Base-by-base conservation (phyloP, 2,329 filamentous ascomycete genomes). In the Alternaria sp. region DNA sequence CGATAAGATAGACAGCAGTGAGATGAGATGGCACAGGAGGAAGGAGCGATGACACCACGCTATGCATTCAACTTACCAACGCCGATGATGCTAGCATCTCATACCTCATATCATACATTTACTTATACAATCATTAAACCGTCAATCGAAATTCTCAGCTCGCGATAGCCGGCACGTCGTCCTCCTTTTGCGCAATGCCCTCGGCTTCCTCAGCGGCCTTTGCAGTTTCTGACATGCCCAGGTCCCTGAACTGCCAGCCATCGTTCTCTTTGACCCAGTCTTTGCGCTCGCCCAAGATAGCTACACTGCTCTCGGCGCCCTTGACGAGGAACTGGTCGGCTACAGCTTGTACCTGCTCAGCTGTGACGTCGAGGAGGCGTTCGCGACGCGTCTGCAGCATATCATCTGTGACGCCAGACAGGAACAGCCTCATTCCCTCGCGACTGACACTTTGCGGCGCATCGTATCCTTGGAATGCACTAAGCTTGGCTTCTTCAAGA, bases 401-500 rank as follows among this genome's bases (percentile, higher is more conserved):
- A 72, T 93, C 91, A 63, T 96, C 88, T 1, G 91, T 93, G 36
- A 99, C 86, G 12, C 93, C 93, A 28, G 89, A 91, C 74, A 97
- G 83, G 81, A 99, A 99, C 57, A 90, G 86, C 46, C 88, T 86
- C 89, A 97, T 92, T 36, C 95, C 96, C 79, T 98, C 95, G 54
- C 91, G 86, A 77, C 91, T 96, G 21, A 98, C 93, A 43, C 92
- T 91, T 71, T 90, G 87, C 1, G 96, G 96, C 11, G 95, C 95
- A 80, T 99, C 96, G 10, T 97, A 88, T 36, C 88, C 85, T 80
- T 99, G 94, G 85, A 99, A 99, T 12, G 97, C 91, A 26, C 92
- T 93, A 43, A 99, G 88, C 82, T 99, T 99, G 66, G 96, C 96
- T 79, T 99, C 96, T 75, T 98, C 95, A 3, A 99, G 85, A 76